Evolutionary conservation across 192 early-diverging fungal genomes (phyloP).

Genomic region (Mortierella claussenii): DNA sequence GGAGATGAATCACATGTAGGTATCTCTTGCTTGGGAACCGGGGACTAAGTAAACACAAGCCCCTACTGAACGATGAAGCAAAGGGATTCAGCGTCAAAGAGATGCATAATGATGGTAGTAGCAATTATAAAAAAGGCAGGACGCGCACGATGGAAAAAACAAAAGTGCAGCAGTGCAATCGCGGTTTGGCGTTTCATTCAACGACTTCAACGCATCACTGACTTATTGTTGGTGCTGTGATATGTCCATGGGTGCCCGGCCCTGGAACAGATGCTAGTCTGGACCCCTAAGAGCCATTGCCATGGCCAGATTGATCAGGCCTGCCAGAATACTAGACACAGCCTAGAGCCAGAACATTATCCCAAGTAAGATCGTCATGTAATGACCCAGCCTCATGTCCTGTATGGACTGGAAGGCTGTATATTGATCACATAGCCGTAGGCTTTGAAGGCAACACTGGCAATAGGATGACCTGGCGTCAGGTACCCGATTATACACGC

Average conservation of each 20-base stretch:
- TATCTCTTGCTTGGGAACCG: constrained; percentile 53
- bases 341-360: constrained; percentile 64
- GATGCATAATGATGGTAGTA: constrained; percentile 67
- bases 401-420: constrained; percentile 59
- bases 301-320: constrained; percentile 53
- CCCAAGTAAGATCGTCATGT: constrained; percentile 69
- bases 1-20: constrained; percentile 59
- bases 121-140: constrained; percentile 53
- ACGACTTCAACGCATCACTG: neutral
- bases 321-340: constrained; percentile 56
- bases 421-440: constrained; percentile 58
- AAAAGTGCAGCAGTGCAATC: too few relatives aligned
- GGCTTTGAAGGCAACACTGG: constrained; percentile 68
- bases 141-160: neutral
- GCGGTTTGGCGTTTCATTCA: too few relatives aligned
- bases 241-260: constrained; percentile 40
- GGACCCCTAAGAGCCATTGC: constrained; percentile 31
- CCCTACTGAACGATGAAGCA: constrained; percentile 59
- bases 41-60: constrained; percentile 63
- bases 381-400: constrained; percentile 72
- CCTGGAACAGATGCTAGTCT: constrained; percentile 52
- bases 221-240: constrained; percentile 57
- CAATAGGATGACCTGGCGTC: constrained; percentile 60
- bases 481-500: constrained; percentile 65
- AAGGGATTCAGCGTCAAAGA: constrained; percentile 50